A percentile compares a stretch with the other conserved stretches of the same genome.
These are phyloP conservation scores for Ophidiomyces ophidiicola DNA, from an alignment of 2,329 filamentous ascomycete genomes.

Conservation along the genomic window DNA sequence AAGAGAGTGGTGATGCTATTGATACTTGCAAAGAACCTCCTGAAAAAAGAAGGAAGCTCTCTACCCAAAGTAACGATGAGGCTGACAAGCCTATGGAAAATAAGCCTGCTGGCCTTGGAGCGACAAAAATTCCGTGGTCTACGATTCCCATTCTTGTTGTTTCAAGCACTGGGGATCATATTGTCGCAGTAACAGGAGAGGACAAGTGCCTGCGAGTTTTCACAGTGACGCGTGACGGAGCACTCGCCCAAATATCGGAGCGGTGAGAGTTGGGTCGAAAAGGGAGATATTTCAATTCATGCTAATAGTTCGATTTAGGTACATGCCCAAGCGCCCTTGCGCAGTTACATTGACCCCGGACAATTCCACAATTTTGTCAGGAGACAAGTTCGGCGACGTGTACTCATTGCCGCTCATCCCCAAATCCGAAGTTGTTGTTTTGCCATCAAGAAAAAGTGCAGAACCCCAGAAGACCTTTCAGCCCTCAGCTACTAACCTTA, in stretches of 20 bases:
- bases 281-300: too few species aligned
- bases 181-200: slow-evolving; percentile 72
- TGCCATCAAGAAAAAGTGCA: slow-evolving; percentile 23
- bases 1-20: not conserved
- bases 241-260: slow-evolving; percentile 55
- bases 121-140: slow-evolving; percentile 31
- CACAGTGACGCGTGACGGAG: slow-evolving; percentile 49
- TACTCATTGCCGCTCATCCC: slow-evolving; percentile 68
- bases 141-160: slow-evolving; percentile 58
- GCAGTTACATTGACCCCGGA: slow-evolving; percentile 59
- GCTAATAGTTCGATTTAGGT: slow-evolving; percentile 35
- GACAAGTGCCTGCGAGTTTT: slow-evolving; percentile 88
- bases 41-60: slow-evolving; percentile 35
- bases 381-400: slow-evolving; percentile 95
- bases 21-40: slow-evolving; percentile 27
- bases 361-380: slow-evolving; percentile 60
- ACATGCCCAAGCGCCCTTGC: slow-evolving; percentile 82
- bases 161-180: slow-evolving; percentile 52
- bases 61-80: slow-evolving; percentile 20
- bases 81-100: slow-evolving; percentile 1
- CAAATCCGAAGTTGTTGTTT: slow-evolving; percentile 24
- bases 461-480: slow-evolving; percentile 30
- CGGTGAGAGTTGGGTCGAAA: slow-evolving; percentile 48
- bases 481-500: slow-evolving; percentile 45
- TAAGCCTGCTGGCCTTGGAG: slow-evolving; percentile 7